Evolutionary conservation across 192 early-diverging fungal genomes (phyloP), one percentile per base, ranked within the genome.

Genomic region (Coemansia sp.): DNA sequence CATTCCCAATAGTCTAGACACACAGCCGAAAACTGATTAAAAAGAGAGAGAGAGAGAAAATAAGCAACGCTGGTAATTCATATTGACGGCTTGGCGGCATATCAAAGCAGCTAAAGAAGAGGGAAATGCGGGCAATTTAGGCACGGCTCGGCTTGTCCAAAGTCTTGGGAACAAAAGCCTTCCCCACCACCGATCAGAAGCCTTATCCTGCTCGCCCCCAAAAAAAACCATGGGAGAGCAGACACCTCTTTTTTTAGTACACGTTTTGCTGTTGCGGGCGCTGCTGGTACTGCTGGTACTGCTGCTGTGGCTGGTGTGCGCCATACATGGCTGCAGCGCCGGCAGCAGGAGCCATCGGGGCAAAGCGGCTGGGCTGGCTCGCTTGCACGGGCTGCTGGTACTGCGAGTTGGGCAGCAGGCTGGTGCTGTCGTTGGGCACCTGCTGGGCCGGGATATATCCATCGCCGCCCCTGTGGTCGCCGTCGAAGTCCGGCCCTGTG

Each of bases 321-420:
- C 23, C 23, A 24, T 49, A 49, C 48, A 42, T 42, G 39, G 39
- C 39, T 13, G 39, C 39, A 9, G 48, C 48, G 20, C 20, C 48
- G 20, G 48, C 48, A 49, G 48, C 48, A 23, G 20, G 7, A 49
- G 4, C 48, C 48, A 49, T 49, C 11, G 16, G 16, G 7, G 45
- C 45, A 47, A 47, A 13, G 7, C 45, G 3, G 14, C 4, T 19
- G 14, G 45, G 48, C 48, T n/a, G 59, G 8, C n/a, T n/a, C n/a
- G n/a, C n/a, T 13, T 8, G 16, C 19, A 32, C 50, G 19, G 10
- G 28, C 55, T 49, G 60, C 24, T 53, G 60, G 18, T 47, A 57
- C 34, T 35, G 71, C 55, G 56, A 55, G 25, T 47, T 55, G 1
- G 68, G 50, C 51, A 70, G 61, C 53, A 63, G 50, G 22, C 55